Conservation (phyloP, 768 basidiomycete genomes). For the Panellus pusillus region DNA sequence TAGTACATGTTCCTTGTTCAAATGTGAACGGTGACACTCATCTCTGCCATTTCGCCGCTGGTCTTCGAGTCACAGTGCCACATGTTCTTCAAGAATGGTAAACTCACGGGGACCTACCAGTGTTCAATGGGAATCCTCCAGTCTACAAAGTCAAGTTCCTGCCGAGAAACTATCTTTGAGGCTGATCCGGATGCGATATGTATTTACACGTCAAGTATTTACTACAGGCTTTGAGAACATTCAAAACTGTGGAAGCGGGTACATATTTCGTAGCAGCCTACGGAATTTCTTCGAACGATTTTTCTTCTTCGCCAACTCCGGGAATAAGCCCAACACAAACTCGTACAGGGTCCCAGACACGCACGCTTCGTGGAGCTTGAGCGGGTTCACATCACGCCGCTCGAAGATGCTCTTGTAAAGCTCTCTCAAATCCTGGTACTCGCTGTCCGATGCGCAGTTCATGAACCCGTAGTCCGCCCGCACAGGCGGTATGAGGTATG, state of each 20-base stretch:
- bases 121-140: no score
- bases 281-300: slow-evolving; percentile 21
- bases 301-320: slow-evolving; percentile 24
- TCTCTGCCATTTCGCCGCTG: no score
- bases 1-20: no score
- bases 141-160: no score
- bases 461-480: slow-evolving; percentile 36
- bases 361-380: slow-evolving; percentile 37
- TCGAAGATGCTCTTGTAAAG: slow-evolving; percentile 35
- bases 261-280: slow-evolving; percentile 32
- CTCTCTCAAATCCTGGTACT: slow-evolving; percentile 28
- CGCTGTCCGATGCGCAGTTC: slow-evolving; percentile 30
- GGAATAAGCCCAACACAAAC: slow-evolving; percentile 25
- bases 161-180: no score
- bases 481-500: slow-evolving; percentile 14
- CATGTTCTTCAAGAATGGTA: no score
- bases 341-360: slow-evolving; percentile 31
- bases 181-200: no score
- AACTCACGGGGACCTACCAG: no score
- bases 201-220: no score
- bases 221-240: no score
- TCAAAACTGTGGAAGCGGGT: slow-evolving; percentile 21
- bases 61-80: no score
- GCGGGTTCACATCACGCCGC: slow-evolving; percentile 25
- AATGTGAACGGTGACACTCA: no score